phyloP scores from a whole-genome alignment of 257 asterid species.

The Scutellaria galericulata region DNA sequence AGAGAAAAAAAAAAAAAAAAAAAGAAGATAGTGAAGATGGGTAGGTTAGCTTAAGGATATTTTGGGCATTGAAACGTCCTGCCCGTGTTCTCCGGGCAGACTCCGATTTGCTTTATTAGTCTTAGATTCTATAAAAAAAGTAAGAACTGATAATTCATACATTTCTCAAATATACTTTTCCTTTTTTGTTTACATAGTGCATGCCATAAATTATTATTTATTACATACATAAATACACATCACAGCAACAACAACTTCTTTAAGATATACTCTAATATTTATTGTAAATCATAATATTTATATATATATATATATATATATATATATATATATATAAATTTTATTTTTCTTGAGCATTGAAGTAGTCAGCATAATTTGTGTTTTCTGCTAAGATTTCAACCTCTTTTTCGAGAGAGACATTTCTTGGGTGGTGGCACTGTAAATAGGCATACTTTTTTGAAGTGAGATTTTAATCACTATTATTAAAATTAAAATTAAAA shows the following conservation, averaged over 20 bases:
- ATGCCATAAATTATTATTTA: conserved; percentile 25
- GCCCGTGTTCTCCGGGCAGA: conserved; percentile 70
- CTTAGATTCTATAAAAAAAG: conserved; percentile 57
- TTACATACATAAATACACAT: conserved; percentile 26
- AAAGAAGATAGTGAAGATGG: neutral
- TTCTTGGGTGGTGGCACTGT: conserved; percentile 42
- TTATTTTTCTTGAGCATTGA: conserved; percentile 44
- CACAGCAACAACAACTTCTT: conserved; percentile 20
- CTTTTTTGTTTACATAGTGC: conserved; percentile 20
- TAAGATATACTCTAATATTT: conserved; percentile 25
- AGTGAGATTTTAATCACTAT: conserved; percentile 32
- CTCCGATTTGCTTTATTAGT: conserved; percentile 61
- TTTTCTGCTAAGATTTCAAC: conserved; percentile 48
- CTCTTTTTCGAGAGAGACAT: conserved; percentile 42
- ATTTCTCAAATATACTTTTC: conserved; percentile 38
- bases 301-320: neutral
- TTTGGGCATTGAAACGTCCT: conserved; percentile 39
- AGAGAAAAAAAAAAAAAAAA: neutral
- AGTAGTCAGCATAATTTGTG: conserved; percentile 57
- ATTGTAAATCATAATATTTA: conserved; percentile 18
- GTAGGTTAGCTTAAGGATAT: conserved; percentile 15
- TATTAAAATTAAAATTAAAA: neutral
- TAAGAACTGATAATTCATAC: conserved; percentile 49
- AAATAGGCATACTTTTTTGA: conserved; percentile 30
- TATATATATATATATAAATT: neutral